A percentile compares a stretch with the other conserved stretches of the same genome.
Conservation (phyloP, 2,329 filamentous ascomycete species). For the Coleophoma crateriformis region DNA sequence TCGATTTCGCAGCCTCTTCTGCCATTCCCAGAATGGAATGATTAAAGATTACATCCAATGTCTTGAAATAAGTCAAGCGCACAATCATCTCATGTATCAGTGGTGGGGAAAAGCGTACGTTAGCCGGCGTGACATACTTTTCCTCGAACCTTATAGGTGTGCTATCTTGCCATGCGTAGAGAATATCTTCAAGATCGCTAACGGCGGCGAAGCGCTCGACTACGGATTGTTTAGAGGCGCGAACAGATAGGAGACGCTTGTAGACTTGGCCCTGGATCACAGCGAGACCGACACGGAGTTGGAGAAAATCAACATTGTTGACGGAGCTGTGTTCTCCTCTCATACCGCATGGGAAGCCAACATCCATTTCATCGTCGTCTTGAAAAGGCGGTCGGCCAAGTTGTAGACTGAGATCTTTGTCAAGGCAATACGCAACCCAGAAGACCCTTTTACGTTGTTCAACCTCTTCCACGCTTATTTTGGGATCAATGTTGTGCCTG, state of each 20-base stretch:
- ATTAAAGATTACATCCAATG: conserved; percentile 16
- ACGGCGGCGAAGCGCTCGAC: conserved; percentile 11
- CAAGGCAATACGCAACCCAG: conserved; percentile 61
- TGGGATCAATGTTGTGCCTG: conserved; percentile 4
- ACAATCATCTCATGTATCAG: conserved; percentile 20
- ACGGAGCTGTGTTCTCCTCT: conserved; percentile 3
- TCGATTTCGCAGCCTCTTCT: neutral
- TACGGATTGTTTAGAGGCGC: conserved; percentile 16
- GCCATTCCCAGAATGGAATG: conserved; percentile 2
- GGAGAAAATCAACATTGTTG: conserved; percentile 13
- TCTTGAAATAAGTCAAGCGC: conserved; percentile 21
- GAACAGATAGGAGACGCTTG: conserved; percentile 11
- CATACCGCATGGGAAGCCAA: conserved; percentile 4
- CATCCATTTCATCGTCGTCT: conserved; percentile 48
- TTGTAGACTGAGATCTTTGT: conserved; percentile 56
- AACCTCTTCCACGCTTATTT: conserved; percentile 7
- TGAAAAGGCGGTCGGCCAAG: conserved; percentile 54
- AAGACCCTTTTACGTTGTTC: conserved; percentile 49
- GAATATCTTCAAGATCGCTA: conserved; percentile 16
- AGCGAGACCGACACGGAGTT: conserved; percentile 11
- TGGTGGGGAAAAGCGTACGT: conserved; percentile 11
- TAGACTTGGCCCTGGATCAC: conserved; percentile 19
- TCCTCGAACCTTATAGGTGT: conserved; percentile 9
- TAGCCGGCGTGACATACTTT: conserved; percentile 7
- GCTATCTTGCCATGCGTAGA: conserved; percentile 19